Evolutionary conservation across 768 basidiomycete genomes (phyloP).

Genomic region (Lyophyllum shimeji): DNA sequence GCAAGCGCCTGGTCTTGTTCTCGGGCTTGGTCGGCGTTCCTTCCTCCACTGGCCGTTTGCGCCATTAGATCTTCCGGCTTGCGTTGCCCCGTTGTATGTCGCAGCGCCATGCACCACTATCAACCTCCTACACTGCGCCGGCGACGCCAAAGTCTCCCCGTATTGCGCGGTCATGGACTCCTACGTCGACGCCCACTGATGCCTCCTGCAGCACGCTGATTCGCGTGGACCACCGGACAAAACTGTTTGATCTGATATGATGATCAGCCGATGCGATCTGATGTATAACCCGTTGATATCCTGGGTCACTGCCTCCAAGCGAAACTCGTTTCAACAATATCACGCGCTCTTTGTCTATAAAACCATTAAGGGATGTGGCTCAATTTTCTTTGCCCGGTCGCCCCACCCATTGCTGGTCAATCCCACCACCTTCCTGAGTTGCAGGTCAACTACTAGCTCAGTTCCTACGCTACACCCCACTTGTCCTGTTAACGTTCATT

Average conservation of each 20-base stretch:
- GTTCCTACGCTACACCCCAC: slow-evolving; percentile 3
- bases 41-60: not conserved
- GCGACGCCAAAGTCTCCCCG: too few relatives aligned
- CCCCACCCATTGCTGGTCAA: slow-evolving; percentile 16
- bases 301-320: too few relatives aligned
- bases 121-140: too few relatives aligned
- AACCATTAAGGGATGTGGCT: not conserved
- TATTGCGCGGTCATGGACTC: too few relatives aligned
- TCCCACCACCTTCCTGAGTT: slow-evolving; percentile 9
- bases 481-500: not conserved
- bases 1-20: too few relatives aligned
- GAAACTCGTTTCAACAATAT: not conserved
- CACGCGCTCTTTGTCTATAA: not conserved
- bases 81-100: not conserved
- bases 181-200: too few relatives aligned
- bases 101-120: not conserved
- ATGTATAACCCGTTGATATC: too few relatives aligned
- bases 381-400: slow-evolving; percentile 5
- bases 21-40: too few relatives aligned
- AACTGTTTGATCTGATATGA: too few relatives aligned
- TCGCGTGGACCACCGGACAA: too few relatives aligned
- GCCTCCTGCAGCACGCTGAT: too few relatives aligned
- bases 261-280: not conserved
- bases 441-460: slow-evolving; percentile 17
- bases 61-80: not conserved